Conservation (phyloP, 169 alveolate genomes). For the Babesia bovis region DNA sequence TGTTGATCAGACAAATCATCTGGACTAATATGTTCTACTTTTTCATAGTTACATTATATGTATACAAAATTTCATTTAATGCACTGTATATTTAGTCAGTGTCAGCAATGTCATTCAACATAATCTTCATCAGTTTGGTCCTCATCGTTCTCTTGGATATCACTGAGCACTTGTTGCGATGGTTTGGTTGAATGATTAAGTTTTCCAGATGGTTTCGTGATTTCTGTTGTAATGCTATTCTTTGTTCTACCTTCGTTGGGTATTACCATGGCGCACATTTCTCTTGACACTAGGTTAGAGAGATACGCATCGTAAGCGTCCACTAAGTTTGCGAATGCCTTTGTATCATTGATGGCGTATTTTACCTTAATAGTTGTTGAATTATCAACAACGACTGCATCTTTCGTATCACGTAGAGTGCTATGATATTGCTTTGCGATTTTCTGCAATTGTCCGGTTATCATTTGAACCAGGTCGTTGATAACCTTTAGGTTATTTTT, state of each 20-base stretch:
- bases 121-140: slow-evolving; percentile 7
- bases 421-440: slow-evolving; percentile 12
- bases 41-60: background rate
- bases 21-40: background rate
- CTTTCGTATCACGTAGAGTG: background rate
- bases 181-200: background rate
- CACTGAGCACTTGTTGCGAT: too few relatives aligned
- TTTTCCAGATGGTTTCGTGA: too few relatives aligned
- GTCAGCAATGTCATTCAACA: background rate
- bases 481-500: slow-evolving; percentile 29
- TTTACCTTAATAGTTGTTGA: background rate
- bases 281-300: slow-evolving; percentile 20
- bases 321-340: slow-evolving; percentile 34
- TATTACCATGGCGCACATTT: slow-evolving; percentile 6
- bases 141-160: slow-evolving; percentile 5
- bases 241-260: background rate
- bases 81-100: background rate
- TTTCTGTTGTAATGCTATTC: too few relatives aligned
- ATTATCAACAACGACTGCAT: background rate
- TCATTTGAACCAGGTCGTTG: slow-evolving; percentile 3
- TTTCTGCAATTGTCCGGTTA: slow-evolving; percentile 15
- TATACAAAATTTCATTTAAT: too few relatives aligned
- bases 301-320: slow-evolving; percentile 54
- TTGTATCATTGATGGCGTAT: slow-evolving; percentile 9
- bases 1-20: background rate